phyloP scores from a whole-genome alignment of 192 early-diverging fungal species.

The Linnemannia zychae region DNA sequence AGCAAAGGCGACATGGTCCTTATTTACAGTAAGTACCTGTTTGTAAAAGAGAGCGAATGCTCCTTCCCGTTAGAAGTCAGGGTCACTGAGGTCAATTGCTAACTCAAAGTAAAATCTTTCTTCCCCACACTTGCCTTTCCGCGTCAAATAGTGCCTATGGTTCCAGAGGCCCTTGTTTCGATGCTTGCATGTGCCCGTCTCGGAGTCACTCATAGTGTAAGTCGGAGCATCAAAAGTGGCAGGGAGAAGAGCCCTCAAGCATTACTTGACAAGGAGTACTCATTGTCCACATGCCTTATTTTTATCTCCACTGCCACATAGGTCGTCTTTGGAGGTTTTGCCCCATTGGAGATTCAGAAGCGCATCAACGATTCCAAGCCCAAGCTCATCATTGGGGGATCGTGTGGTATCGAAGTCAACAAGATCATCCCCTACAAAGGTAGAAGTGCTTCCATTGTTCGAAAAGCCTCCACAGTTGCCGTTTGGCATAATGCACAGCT shows the following conservation, averaged over 20 bases:
- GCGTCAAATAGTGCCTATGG: constrained; percentile 68
- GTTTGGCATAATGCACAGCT: neutral
- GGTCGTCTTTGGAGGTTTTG: constrained; percentile 72
- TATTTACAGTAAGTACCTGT: constrained; percentile 75
- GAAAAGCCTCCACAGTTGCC: neutral
- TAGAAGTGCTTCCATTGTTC: constrained; percentile 7
- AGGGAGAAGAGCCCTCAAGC: neutral
- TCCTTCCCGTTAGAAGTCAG: neutral
- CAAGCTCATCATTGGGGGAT: constrained; percentile 79
- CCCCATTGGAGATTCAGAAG: constrained; percentile 83
- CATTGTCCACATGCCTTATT: neutral
- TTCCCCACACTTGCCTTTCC: neutral
- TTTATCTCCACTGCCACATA: constrained; percentile 6
- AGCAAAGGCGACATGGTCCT: constrained; percentile 80
- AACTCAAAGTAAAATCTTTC: neutral
- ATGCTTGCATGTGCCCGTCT: constrained; percentile 90
- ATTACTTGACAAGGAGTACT: neutral
- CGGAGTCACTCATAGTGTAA: constrained; percentile 87
- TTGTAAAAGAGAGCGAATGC: constrained; percentile 5
- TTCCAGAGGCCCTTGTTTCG: constrained; percentile 82
- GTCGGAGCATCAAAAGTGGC: constrained; percentile 70
- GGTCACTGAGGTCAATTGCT: neutral
- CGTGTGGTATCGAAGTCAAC: constrained; percentile 85
- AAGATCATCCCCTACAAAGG: constrained; percentile 82
- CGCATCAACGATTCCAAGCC: constrained; percentile 87